Percentiles rank a stretch among this genome's conserved stretches.
Conservation (phyloP, 116 monocot genomes). For the Cymodocea nodosa region DNA sequence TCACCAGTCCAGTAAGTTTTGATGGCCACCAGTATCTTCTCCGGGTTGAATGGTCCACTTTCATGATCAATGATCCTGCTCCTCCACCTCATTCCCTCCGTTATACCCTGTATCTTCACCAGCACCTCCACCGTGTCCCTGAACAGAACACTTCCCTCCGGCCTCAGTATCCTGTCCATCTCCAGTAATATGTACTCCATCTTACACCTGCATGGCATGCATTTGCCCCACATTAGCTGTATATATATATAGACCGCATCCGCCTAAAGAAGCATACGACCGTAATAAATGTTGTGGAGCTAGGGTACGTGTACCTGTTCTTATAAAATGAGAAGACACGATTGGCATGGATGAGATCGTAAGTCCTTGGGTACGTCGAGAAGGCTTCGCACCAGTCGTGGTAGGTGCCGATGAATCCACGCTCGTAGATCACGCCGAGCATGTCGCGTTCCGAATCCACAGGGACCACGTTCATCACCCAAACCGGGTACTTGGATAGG, state of each 20-base stretch:
- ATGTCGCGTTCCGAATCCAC: constrained; percentile 19
- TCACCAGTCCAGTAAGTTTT: constrained; percentile 9
- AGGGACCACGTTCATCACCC: constrained; percentile 77
- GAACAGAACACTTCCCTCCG: constrained; percentile 62
- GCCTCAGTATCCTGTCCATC: constrained; percentile 56
- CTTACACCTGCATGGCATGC: constrained; percentile 12
- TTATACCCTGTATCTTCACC: constrained; percentile 22
- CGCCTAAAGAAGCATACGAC: neutral
- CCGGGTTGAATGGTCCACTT: constrained; percentile 2
- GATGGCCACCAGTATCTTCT: constrained; percentile 11
- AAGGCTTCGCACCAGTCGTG: constrained; percentile 90
- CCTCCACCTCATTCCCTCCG: constrained; percentile 7
- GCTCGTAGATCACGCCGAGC: constrained; percentile 62
- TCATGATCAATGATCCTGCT: constrained; percentile 13
- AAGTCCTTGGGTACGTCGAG: constrained; percentile 71
- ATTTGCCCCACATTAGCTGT: no score
- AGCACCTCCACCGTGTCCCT: constrained; percentile 54
- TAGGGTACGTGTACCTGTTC: constrained; percentile 40
- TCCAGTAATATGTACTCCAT: constrained; percentile 35
- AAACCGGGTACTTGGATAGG: constrained; percentile 35
- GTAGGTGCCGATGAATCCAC: constrained; percentile 75
- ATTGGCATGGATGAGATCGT: constrained; percentile 63
- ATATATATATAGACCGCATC: neutral
- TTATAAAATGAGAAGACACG: constrained; percentile 48
- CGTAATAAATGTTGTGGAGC: neutral